Evolutionary conservation across 2,329 filamentous ascomycete genomes (phyloP).

Genomic region (Diaporthe velutina): DNA sequence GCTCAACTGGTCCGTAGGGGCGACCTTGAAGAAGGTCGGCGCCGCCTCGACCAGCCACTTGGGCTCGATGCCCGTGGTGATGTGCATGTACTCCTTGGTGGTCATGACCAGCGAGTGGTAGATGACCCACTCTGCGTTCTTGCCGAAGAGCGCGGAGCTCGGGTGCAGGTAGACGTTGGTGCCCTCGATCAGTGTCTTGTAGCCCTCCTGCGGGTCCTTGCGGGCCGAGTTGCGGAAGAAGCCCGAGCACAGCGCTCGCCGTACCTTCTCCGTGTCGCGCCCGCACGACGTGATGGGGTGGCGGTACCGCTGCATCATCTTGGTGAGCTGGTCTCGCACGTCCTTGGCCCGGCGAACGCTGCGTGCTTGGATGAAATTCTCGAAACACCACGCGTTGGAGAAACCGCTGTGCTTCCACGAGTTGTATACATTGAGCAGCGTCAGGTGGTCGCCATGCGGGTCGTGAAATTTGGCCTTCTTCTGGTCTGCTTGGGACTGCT

Average conservation of each 20-base stretch:
- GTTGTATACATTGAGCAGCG: conserved; percentile 96
- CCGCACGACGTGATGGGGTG: conserved; percentile 88
- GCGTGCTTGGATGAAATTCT: conserved; percentile 96
- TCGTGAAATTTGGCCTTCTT: conserved; percentile 99
- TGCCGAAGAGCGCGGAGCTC: conserved; percentile 90
- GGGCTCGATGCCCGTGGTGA: conserved; percentile 91
- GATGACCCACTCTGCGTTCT: conserved; percentile 95
- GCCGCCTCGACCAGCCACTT: conserved; percentile 95
- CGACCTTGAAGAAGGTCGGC: conserved; percentile 99
- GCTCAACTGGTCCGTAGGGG: conserved; percentile 85
- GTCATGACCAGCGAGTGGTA: conserved; percentile 93
- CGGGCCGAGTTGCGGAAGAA: conserved; percentile 97
- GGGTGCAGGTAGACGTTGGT: conserved; percentile 97
- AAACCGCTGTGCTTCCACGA: conserved; percentile 91
- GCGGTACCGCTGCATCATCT: conserved; percentile 93
- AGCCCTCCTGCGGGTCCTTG: conserved; percentile 96
- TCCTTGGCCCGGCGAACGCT: conserved; percentile 92
- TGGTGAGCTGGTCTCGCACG: conserved; percentile 89
- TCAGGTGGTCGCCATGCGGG: conserved; percentile 92
- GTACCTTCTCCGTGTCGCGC: conserved; percentile 86
- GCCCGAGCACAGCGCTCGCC: conserved; percentile 89
- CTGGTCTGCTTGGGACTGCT: conserved; percentile 94
- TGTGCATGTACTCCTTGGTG: conserved; percentile 98
- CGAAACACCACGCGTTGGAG: conserved; percentile 92
- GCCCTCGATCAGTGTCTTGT: conserved; percentile 96